A percentile compares a stretch with the other conserved stretches of the same genome.
These are phyloP conservation scores for Globisporangium ultimum DNA, from an alignment of 352 stramenopile species.

Conservation along the genomic window DNA sequence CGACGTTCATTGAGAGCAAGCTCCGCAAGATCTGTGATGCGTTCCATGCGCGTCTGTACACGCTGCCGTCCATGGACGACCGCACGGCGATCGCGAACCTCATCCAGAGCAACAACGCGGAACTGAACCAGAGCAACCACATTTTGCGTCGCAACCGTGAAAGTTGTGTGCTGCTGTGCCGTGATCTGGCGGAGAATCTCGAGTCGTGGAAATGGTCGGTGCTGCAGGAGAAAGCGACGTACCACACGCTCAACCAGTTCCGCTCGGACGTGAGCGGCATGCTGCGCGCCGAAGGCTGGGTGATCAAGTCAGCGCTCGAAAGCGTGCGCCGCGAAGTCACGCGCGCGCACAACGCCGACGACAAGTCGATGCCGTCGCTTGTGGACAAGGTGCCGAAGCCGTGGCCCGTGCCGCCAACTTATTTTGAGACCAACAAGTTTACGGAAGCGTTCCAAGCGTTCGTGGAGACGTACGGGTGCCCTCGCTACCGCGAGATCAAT, in stretches of 20 bases:
- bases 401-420: constrained; percentile 96
- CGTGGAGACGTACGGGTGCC: constrained; percentile 98
- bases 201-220: constrained; percentile 98
- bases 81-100: constrained; percentile 79
- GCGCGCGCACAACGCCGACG: constrained; percentile 89
- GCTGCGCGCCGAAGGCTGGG: constrained; percentile 96
- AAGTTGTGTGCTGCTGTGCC: constrained; percentile 91
- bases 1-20: constrained; percentile 96
- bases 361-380: constrained; percentile 92
- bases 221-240: constrained; percentile 96
- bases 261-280: constrained; percentile 96
- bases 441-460: constrained; percentile 98
- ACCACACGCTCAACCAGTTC: constrained; percentile 98
- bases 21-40: constrained; percentile 98
- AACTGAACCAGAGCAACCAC: constrained; percentile 95
- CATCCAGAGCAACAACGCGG: constrained; percentile 90
- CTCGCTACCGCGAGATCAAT: constrained; percentile 98
- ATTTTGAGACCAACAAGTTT: constrained; percentile 99
- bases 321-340: constrained; percentile 89
- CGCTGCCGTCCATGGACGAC: constrained; percentile 94
- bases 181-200: constrained; percentile 91
- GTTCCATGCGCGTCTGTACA: constrained; percentile 96
- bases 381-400: constrained; percentile 93
- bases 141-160: constrained; percentile 97
- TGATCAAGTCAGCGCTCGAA: constrained; percentile 81